Evolutionary conservation across 257 asterid genomes (phyloP), one percentile per base, ranked within the genome.

Genomic region (Asclepias syriaca): DNA sequence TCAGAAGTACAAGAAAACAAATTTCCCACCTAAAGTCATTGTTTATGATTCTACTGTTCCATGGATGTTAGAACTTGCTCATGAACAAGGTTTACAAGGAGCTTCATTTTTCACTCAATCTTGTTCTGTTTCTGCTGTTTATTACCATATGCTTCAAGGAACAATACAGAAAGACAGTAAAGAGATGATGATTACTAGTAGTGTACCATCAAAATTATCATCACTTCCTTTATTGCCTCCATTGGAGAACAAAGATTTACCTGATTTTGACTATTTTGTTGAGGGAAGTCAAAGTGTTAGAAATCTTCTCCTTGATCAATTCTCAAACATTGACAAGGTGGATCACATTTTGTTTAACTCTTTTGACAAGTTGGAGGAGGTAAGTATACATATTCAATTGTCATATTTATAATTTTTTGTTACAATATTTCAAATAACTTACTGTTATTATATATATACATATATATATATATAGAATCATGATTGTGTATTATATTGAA

Each of bases 341-440:
- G 88, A 87, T 14, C 85, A 86, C 78, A 68, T 81, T 22, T 64
- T 87, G 50, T 74, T 83, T 77, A 85, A 85, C 82, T 82, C 90
- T 32, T 85, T 83, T 10, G 74, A 87, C 70, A 65, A 71, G 75
- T 82, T 85, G 37, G 93, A 85, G 70, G 84, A 85, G 88, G 90
- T 75, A 37, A 53, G 18, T 3, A 34, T 34, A 1, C 3, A 34
- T 32, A 3, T 34, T 34, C 39, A 34, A 3, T 34, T 34, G 39
- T 34, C 2, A 29, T 29, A 29, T 29, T 29, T 29, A 29, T 0
- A 29, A 29, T 29, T 29, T 29, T 2, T 29, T 1, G 3, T 29
- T 1, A 29, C 2, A 0, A 29, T 29, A 2, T 29, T 29, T 29
- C 34, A 29, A 29, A 29, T 24, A 24, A 24, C 27, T 24, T 0